Evolutionary conservation across 108 stramenopile genomes (phyloP).

Genomic region (Skeletonema menzelii): DNA sequence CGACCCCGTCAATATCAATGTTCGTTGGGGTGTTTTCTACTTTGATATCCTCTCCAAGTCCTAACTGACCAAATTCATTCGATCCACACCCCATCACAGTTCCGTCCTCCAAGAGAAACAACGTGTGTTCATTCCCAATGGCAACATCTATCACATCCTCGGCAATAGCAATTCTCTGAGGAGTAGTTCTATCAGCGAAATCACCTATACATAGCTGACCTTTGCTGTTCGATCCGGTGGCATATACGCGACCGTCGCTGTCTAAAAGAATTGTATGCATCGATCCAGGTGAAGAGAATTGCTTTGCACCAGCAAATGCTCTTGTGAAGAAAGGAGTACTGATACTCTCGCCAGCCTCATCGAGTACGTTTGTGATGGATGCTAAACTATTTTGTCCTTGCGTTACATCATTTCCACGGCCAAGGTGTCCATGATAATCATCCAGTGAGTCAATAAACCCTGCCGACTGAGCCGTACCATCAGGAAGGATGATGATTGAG

Average conservation of each 20-base stretch:
- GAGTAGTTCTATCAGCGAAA: conserved; percentile 34
- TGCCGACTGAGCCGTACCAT: conserved; percentile 41
- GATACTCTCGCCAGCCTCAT: conserved; percentile 25
- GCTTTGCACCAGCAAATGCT: conserved; percentile 35
- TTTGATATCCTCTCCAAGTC: conserved; percentile 26
- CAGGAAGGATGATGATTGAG: conserved; percentile 26
- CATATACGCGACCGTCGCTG: conserved; percentile 33
- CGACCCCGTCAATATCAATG: conserved; percentile 18
- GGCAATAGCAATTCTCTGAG: conserved; percentile 14
- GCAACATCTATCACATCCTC: conserved; percentile 19
- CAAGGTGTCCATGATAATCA: conserved; percentile 46
- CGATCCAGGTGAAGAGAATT: conserved; percentile 21
- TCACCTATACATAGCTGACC: conserved; percentile 46
- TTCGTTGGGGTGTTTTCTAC: conserved; percentile 11
- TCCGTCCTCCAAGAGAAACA: conserved; percentile 46
- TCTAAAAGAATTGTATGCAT: conserved; percentile 43
- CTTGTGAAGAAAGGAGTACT: conserved; percentile 20
- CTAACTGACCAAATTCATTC: conserved; percentile 58
- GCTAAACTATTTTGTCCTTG: conserved; percentile 29
- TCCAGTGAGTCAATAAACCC: conserved; percentile 40
- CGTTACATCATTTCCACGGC: conserved; percentile 11
- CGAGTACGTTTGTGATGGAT: conserved; percentile 27
- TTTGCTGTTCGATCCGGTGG: conserved; percentile 33
- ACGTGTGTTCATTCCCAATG: conserved; percentile 51
- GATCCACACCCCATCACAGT: conserved; percentile 54